Base-by-base conservation (phyloP, 176 grass and related monocot genomes). In the Bolboschoenus planiculmis region DNA sequence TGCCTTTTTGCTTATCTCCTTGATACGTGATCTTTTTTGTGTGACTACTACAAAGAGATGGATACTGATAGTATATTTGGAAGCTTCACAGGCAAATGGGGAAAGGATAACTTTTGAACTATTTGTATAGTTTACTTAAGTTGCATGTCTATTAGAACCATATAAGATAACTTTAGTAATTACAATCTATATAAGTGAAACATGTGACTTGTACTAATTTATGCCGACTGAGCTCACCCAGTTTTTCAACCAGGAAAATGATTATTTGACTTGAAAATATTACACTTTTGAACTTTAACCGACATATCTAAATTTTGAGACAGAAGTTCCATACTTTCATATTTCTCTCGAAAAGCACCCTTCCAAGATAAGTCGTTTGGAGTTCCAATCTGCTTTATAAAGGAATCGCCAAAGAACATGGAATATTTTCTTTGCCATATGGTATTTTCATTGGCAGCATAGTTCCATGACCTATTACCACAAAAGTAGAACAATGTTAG, bases 401-500 rank as follows among this genome's bases (percentile, higher is more conserved):
- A 7, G 26, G 71, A n/a, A 23, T 29, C 37, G 14, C 62, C 87
- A 50, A 97, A 97, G 50, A 94, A 90, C 67, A 87, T 42, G 11
- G 57, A 88, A 84, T 94, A 93, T 79, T 91, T 46, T 78, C 85
- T 85, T 61, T 87, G 63, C 95, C 95, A 97, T 47, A 97, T 47
- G 27, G 77, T 58, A 43, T 90, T 91, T 79, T 93, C 92, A 62
- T 71, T 91, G 76, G 92, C 92, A 63, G 92, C 92, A 61, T 83
- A 87, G 88, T 94, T 97, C 95, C 95, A 97, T 68, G 92, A 42
- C 87, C 92, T 97, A 94, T 83, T 37, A 78, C 47, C 61, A 85
- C 29, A 73, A 56, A 80, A 47, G 42, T 55, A 81, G 5, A 35
- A 33, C 75, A 79, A 47, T 34, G 34, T 84, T 44, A 79, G n/a